A percentile compares a stretch with the other conserved stretches of the same genome.
Evolutionary conservation across 768 basidiomycete genomes (phyloP).

Genomic region (Trametes villosa): DNA sequence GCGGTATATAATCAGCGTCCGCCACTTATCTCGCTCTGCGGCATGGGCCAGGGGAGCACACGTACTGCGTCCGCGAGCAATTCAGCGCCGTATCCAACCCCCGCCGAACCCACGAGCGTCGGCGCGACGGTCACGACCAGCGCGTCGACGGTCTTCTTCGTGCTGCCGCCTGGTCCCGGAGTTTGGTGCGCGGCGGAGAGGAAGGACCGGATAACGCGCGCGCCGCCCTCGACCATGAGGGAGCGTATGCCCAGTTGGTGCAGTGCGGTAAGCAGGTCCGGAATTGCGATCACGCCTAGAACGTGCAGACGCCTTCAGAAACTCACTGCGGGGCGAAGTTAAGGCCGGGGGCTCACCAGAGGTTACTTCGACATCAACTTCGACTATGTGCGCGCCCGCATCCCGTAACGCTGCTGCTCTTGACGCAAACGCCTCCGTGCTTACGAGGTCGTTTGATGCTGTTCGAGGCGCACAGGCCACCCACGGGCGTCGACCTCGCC

Average conservation of each 20-base stretch:
- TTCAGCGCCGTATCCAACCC: conserved; percentile 56
- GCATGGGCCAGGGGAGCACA: conserved; percentile 33
- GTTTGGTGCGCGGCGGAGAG: conserved; percentile 38
- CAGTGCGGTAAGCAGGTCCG: conserved; percentile 55
- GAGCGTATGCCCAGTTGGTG: conserved; percentile 61
- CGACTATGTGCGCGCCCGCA: conserved; percentile 70
- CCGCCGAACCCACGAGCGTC: conserved; percentile 74
- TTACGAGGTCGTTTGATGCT: conserved; percentile 16
- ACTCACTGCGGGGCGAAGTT: not conserved
- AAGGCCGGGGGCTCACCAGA: conserved; percentile 14
- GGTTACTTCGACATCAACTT: conserved; percentile 40
- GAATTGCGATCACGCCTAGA: conserved; percentile 48
- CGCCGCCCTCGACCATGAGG: conserved; percentile 97
- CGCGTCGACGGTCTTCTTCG: conserved; percentile 54
- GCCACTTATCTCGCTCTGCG: too few relatives aligned
- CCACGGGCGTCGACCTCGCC: conserved; percentile 73
- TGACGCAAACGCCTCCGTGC: conserved; percentile 38
- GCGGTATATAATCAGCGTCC: conserved; percentile 31
- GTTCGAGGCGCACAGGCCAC: conserved; percentile 54
- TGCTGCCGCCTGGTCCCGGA: too few relatives aligned
- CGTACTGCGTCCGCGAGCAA: conserved; percentile 29
- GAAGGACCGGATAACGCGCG: conserved; percentile 78
- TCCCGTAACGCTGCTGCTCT: conserved; percentile 50
- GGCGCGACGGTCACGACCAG: conserved; percentile 90
- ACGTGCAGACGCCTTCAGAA: too few relatives aligned